Conservation (phyloP, 2,329 filamentous ascomycete genomes). For the Penicillium carneum region DNA sequence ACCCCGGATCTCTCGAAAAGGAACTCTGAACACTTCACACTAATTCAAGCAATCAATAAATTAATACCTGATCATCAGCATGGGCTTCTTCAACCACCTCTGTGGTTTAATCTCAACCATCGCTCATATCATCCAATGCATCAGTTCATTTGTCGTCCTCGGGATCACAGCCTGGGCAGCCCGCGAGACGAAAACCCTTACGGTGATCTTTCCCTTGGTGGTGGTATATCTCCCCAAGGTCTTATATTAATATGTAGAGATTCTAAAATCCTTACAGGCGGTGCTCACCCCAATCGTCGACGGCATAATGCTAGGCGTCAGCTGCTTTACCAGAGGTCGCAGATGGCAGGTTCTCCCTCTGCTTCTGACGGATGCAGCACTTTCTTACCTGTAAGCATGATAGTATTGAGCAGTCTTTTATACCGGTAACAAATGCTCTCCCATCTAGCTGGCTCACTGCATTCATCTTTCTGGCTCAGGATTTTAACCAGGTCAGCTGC, state of each 20-base stretch:
- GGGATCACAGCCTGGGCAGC: constrained; percentile 35
- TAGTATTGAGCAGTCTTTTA: not conserved
- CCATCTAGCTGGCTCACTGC: constrained; percentile 31
- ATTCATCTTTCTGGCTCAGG: constrained; percentile 30
- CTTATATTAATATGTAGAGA: not conserved
- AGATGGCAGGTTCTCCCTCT: constrained; percentile 26
- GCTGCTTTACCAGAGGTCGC: constrained; percentile 16
- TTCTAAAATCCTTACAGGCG: constrained; percentile 12
- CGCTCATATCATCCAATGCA: constrained; percentile 21
- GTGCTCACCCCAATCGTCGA: constrained; percentile 20
- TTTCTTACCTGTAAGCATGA: constrained; percentile 30
- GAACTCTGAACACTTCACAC: not conserved
- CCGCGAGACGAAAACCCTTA: constrained; percentile 26
- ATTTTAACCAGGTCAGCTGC: constrained; percentile 30
- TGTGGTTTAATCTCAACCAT: constrained; percentile 19
- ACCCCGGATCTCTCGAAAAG: not conserved
- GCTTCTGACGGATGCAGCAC: constrained; percentile 15
- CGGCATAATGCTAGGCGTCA: constrained; percentile 14
- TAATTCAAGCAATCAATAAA: not conserved
- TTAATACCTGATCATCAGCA: not conserved
- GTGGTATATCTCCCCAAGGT: constrained; percentile 19
- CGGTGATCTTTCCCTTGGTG: constrained; percentile 30
- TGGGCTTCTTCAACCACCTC: constrained; percentile 22
- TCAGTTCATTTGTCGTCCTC: constrained; percentile 31
- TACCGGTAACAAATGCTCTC: not conserved